phyloP scores from a whole-genome alignment of 495 filamentous ascomycete species.

The Xylaria sp. region DNA sequence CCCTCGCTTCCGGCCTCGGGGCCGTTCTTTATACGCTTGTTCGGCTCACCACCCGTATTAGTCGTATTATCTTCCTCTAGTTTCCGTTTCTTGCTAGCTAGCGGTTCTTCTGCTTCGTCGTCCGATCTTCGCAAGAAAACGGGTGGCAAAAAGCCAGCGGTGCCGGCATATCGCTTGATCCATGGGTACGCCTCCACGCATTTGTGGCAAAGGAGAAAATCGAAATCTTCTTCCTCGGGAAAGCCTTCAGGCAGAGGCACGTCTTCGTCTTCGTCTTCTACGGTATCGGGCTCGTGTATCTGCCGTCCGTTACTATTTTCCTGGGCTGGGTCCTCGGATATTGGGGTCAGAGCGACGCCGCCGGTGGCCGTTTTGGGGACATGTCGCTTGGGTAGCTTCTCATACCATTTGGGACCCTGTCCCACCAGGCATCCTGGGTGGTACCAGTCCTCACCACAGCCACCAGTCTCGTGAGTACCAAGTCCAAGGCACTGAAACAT shows the following conservation, averaged over 20 bases:
- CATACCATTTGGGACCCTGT: constrained; percentile 64
- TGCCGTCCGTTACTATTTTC: constrained; percentile 29
- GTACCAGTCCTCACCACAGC: constrained; percentile 99
- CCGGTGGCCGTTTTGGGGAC: constrained; percentile 25
- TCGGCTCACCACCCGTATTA: background rate
- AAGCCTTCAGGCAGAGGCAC: constrained; percentile 79
- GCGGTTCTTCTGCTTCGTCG: constrained; percentile 26
- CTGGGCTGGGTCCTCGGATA: constrained; percentile 45
- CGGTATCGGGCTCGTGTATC: constrained; percentile 34
- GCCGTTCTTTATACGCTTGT: constrained; percentile 66
- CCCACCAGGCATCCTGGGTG: constrained; percentile 95
- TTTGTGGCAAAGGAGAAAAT: constrained; percentile 90
- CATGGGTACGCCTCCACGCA: constrained; percentile 89
- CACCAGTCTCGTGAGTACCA: constrained; percentile 77
- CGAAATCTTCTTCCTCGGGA: constrained; percentile 86
- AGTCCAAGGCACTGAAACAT: constrained; percentile 98
- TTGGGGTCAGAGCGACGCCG: constrained; percentile 44
- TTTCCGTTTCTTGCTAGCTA: constrained; percentile 75
- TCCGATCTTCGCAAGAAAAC: constrained; percentile 53
- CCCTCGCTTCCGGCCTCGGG: constrained; percentile 27
- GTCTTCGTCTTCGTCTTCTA: constrained; percentile 51
- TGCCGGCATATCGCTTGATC: constrained; percentile 90
- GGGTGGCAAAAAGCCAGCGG: constrained; percentile 78
- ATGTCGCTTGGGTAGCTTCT: constrained; percentile 56
- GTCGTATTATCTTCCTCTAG: constrained; percentile 64